A percentile compares a stretch with the other conserved stretches of the same genome.
phyloP scores from a whole-genome alignment of 768 basidiomycete genomes.

The Tephrocybe sp. region DNA sequence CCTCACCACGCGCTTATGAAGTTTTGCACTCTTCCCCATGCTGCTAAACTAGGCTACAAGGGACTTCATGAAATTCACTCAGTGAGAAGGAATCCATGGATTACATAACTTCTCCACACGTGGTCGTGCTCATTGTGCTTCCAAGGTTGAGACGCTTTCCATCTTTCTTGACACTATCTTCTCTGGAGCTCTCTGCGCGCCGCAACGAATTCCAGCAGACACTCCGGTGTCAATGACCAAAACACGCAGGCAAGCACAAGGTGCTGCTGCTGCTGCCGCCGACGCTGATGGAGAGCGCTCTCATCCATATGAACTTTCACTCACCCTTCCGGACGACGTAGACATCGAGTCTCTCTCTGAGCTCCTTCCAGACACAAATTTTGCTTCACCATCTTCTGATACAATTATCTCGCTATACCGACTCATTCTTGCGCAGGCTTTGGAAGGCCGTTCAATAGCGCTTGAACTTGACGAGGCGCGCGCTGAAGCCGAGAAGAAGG shows the following conservation, averaged over 20 bases:
- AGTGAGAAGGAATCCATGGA: background rate
- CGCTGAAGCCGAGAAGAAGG: conserved; percentile 69
- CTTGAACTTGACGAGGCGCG: conserved; percentile 70
- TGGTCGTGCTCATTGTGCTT: conserved; percentile 14
- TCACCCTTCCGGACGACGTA: conserved; percentile 64
- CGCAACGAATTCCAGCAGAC: conserved; percentile 30
- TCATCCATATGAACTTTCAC: conserved; percentile 32
- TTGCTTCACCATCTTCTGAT: conserved; percentile 58
- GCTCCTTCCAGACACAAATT: conserved; percentile 60
- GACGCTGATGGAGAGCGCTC: conserved; percentile 26
- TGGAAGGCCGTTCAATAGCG: conserved; percentile 53
- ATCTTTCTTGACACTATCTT: conserved; percentile 8
- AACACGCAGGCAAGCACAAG: conserved; percentile 67
- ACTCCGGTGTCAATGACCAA: conserved; percentile 33
- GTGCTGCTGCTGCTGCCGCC: conserved; percentile 34
- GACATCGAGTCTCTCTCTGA: conserved; percentile 58
- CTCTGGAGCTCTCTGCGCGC: conserved; percentile 32
- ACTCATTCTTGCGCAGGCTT: conserved; percentile 54
- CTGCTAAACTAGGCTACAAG: background rate
- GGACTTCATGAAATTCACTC: background rate
- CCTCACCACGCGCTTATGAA: conserved; percentile 61
- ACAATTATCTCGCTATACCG: conserved; percentile 64
- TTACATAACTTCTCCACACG: conserved; percentile 13
- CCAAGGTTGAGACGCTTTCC: background rate
- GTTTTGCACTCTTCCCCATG: conserved; percentile 70